These are phyloP conservation scores for Ceratocystis alfenasii DNA, from an alignment of 2,329 filamentous ascomycete species.

Conservation along the genomic window DNA sequence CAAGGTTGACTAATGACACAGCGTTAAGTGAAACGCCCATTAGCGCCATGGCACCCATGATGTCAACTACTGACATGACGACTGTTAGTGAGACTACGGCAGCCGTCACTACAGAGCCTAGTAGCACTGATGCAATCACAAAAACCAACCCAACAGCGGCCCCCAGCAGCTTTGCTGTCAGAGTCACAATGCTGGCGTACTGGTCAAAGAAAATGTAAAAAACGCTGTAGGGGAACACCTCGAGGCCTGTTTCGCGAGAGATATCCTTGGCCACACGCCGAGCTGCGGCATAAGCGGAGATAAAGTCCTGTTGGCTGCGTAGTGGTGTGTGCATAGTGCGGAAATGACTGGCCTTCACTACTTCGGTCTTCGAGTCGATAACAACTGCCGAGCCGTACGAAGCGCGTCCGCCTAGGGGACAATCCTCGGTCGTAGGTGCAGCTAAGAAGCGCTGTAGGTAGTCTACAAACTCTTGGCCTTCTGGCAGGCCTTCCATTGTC, in stretches of 20 bases:
- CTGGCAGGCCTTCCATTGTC: slow-evolving; percentile 80
- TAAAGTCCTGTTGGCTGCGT: slow-evolving; percentile 82
- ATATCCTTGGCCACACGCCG: slow-evolving; percentile 76
- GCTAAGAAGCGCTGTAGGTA: slow-evolving; percentile 76
- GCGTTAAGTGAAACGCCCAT: slow-evolving; percentile 85
- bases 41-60: slow-evolving; percentile 88
- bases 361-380: slow-evolving; percentile 53
- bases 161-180: slow-evolving; percentile 68
- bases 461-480: slow-evolving; percentile 77
- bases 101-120: slow-evolving; percentile 74
- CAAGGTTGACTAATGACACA: slow-evolving; percentile 85
- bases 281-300: slow-evolving; percentile 76
- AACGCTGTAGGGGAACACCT: slow-evolving; percentile 91
- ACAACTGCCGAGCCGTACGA: slow-evolving; percentile 78
- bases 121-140: slow-evolving; percentile 61
- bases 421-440: slow-evolving; percentile 68
- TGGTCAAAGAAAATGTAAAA: slow-evolving; percentile 99
- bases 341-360: slow-evolving; percentile 78
- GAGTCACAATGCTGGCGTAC: slow-evolving; percentile 70
- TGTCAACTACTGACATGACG: slow-evolving; percentile 84
- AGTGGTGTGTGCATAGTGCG: slow-evolving; percentile 79
- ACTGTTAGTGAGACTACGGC: slow-evolving; percentile 76
- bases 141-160: slow-evolving; percentile 80
- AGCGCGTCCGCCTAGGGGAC: slow-evolving; percentile 78
- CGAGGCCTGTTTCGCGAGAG: slow-evolving; percentile 55